A percentile compares a stretch with the other conserved stretches of the same genome.
These are phyloP conservation scores for Aspergillus pseudoterreus DNA, from an alignment of 2,329 filamentous ascomycete species.

Conservation along the genomic window DNA sequence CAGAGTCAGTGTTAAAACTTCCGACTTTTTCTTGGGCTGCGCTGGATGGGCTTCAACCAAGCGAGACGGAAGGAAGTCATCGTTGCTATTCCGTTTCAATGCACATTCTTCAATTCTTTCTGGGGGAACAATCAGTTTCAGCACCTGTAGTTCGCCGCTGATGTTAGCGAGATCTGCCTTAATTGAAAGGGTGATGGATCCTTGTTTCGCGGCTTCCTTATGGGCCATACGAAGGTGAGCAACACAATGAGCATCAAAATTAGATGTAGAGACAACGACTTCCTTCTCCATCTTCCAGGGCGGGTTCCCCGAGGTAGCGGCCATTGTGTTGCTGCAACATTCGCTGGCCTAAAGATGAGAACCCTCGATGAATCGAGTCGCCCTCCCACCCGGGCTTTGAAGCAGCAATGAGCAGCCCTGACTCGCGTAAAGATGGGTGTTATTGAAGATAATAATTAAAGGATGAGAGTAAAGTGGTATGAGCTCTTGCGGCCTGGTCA, in stretches of 20 bases:
- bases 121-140: slow-evolving; percentile 15
- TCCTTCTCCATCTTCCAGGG: slow-evolving; percentile 13
- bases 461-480: slow-evolving; percentile 10
- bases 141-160: slow-evolving; percentile 12
- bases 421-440: slow-evolving; percentile 12
- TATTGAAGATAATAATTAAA: slow-evolving; percentile 6
- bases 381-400: slow-evolving; percentile 23
- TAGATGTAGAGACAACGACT: slow-evolving; percentile 13
- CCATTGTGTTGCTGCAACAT: slow-evolving; percentile 14
- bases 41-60: slow-evolving; percentile 12
- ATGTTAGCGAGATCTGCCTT: slow-evolving; percentile 16
- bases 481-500: slow-evolving; percentile 15
- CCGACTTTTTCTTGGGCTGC: slow-evolving; percentile 13
- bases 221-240: slow-evolving; percentile 17
- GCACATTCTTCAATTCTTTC: slow-evolving; percentile 12
- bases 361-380: slow-evolving; percentile 20
- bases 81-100: slow-evolving; percentile 12
- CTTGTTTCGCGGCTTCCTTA: slow-evolving; percentile 13
- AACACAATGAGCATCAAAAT: slow-evolving; percentile 10
- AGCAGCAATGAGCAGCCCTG: slow-evolving; percentile 19
- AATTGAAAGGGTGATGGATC: slow-evolving; percentile 17
- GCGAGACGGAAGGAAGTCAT: slow-evolving; percentile 10
- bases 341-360: slow-evolving; percentile 7
- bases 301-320: slow-evolving; percentile 9
- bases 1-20: slow-evolving; percentile 14